phyloP scores from a whole-genome alignment of 768 basidiomycete genomes.

The Flagelloscypha sp. region DNA sequence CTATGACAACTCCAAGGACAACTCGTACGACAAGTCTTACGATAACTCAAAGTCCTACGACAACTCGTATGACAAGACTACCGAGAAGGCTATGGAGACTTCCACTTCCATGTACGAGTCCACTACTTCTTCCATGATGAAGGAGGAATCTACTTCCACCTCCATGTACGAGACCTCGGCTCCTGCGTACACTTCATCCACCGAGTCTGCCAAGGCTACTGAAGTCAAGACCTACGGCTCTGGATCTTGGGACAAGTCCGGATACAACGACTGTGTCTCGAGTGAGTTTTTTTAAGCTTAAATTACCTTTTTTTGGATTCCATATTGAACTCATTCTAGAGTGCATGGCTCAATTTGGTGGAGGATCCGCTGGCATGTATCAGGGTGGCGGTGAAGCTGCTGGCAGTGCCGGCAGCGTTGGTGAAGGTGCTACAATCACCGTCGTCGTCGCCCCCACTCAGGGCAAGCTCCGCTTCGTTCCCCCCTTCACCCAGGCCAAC shows the following conservation, averaged over 20 bases:
- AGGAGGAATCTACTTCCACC: slow-evolving; percentile 31
- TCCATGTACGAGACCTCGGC: slow-evolving; percentile 2
- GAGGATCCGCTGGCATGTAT: slow-evolving; percentile 22
- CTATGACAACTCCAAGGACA: too few relatives aligned
- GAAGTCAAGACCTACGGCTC: slow-evolving; percentile 35
- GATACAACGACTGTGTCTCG: slow-evolving; percentile 63
- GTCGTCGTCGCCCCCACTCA: slow-evolving; percentile 72
- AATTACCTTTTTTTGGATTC: not conserved
- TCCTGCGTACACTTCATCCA: slow-evolving; percentile 7
- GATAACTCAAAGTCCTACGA: too few relatives aligned
- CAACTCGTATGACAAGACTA: too few relatives aligned
- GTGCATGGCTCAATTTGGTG: slow-evolving; percentile 57
- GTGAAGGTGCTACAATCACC: slow-evolving; percentile 57
- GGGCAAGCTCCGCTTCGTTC: slow-evolving; percentile 68
- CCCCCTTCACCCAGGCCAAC: slow-evolving; percentile 67
- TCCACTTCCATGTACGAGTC: slow-evolving; percentile 1
- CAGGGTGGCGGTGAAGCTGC: slow-evolving; percentile 26
- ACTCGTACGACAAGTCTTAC: too few relatives aligned
- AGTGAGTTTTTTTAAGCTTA: slow-evolving; percentile 34
- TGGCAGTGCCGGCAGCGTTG: slow-evolving; percentile 24
- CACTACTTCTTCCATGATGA: slow-evolving; percentile 7
- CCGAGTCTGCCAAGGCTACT: slow-evolving; percentile 12
- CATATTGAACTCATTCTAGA: slow-evolving; percentile 27
- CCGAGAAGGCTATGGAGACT: slow-evolving; percentile 1
- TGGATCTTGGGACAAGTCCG: slow-evolving; percentile 45